phyloP scores from a whole-genome alignment of 306 rosid genomes.

The Biancaea sappan region DNA sequence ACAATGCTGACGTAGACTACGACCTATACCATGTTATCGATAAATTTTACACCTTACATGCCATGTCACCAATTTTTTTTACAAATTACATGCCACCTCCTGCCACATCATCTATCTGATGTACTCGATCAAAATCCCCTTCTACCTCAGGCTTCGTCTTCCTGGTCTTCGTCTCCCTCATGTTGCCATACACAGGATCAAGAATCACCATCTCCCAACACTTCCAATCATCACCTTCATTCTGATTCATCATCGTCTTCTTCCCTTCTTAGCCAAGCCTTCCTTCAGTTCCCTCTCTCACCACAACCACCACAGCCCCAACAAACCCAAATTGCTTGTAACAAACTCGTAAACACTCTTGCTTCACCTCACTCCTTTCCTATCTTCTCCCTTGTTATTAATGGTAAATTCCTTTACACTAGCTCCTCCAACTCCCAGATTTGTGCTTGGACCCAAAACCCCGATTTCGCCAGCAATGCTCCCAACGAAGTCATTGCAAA shows the following conservation, averaged over 20 bases:
- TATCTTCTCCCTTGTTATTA: constrained; percentile 50
- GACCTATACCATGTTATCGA: too few relatives aligned
- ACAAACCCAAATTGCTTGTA: background rate
- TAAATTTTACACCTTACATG: too few relatives aligned
- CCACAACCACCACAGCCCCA: constrained; percentile 4
- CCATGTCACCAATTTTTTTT: too few relatives aligned
- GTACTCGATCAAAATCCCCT: too few relatives aligned
- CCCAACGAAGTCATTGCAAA: constrained; percentile 13
- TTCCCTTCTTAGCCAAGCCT: constrained; percentile 76
- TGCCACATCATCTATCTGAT: too few relatives aligned
- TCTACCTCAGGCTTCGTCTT: too few relatives aligned
- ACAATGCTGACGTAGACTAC: too few relatives aligned
- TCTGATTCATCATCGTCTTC: constrained; percentile 54
- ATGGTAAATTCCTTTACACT: constrained; percentile 48
- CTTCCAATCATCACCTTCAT: constrained; percentile 29
- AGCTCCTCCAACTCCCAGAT: constrained; percentile 54
- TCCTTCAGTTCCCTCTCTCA: constrained; percentile 69
- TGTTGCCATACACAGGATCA: constrained; percentile 38
- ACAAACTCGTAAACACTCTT: constrained; percentile 45
- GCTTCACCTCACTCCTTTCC: constrained; percentile 46
- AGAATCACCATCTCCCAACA: constrained; percentile 11
- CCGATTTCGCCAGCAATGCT: background rate
- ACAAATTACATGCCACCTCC: too few relatives aligned
- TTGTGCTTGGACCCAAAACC: constrained; percentile 33
- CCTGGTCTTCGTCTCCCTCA: constrained; percentile 45